Percentiles rank a stretch among this genome's conserved stretches.
phyloP scores from a whole-genome alignment of 2,329 filamentous ascomycete species.

The Alternaria longipes region DNA sequence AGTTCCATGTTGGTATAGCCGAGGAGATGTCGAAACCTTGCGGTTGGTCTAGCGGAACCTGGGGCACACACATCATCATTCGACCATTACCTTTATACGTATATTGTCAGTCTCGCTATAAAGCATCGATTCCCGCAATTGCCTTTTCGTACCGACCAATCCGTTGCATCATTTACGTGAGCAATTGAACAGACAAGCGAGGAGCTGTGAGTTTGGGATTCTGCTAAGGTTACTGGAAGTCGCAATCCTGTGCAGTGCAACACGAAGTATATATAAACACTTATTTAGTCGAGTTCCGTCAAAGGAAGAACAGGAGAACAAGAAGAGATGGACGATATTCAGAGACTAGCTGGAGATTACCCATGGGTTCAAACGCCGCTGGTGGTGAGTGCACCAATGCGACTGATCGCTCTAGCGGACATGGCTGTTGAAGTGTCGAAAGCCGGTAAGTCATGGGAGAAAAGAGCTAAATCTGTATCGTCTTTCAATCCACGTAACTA shows the following conservation, averaged over 20 bases:
- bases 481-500: not conserved
- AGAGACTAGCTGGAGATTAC: conserved; percentile 54
- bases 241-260: not conserved
- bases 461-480: not conserved
- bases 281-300: not conserved
- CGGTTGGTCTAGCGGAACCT: conserved; percentile 1
- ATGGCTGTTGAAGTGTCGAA: conserved; percentile 69
- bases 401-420: conserved; percentile 64
- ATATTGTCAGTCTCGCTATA: not conserved
- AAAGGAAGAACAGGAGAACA: not conserved
- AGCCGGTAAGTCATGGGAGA: conserved; percentile 52
- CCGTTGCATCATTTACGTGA: not conserved
- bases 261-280: not conserved
- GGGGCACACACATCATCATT: not conserved
- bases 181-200: not conserved
- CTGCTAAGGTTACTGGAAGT: not conserved
- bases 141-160: not conserved
- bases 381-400: conserved; percentile 74
- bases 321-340: conserved; percentile 14
- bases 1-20: not conserved
- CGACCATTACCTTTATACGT: not conserved
- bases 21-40: not conserved
- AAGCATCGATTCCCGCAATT: not conserved
- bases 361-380: conserved; percentile 68
- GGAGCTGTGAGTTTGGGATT: not conserved